Base-by-base conservation (phyloP, 2,329 filamentous ascomycete genomes). In the Colletotrichum endophyticum region DNA sequence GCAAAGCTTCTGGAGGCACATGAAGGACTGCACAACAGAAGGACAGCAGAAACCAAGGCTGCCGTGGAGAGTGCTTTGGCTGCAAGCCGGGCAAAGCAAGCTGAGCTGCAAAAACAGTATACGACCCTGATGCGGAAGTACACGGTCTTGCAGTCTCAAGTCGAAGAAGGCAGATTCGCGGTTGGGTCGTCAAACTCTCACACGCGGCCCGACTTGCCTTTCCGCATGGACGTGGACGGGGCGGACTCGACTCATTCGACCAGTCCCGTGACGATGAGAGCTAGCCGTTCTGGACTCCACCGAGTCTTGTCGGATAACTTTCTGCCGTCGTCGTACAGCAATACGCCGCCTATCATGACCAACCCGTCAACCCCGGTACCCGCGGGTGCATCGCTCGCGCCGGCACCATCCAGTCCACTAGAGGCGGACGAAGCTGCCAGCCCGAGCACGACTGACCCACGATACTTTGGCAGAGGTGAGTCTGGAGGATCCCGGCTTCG, bases 41-140 rank as follows among this genome's bases (percentile, higher is more conserved):
- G 12, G 75, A 64, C 59, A 68, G 76, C 72, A 25, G 83, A 82
- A 6, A 78, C 84, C 15, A 85, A 85, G 63, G 81, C 84, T 15
- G 84, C 85, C 19, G 80, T 91, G 2, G 87, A 90, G 73, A 84
- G 78, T 7, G 84, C 87, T 1, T 82, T 92, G 16, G 86, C 88
- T 34, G 88, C 89, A n/a, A 90, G 88, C 79, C 85, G 89, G 64
- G 86, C 87, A 1, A 90, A 89, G 81, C 89, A 92, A 76, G 84
- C 86, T 0, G 90, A 91, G 78, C 82, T 92, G 76, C 88, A 90
- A 79, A 89, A 86, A 80, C 89, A 90, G 75, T 87, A 90, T 79
- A 83, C 84, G 62, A 84, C 87, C 25, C 84, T 92, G 66, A 85
- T 86, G 79, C 87, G 86, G 69, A 91, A 90, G 79, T 91, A 91